Evolutionary conservation across 176 grass and related monocot species (phyloP).

Genomic region (Phragmites australis): DNA sequence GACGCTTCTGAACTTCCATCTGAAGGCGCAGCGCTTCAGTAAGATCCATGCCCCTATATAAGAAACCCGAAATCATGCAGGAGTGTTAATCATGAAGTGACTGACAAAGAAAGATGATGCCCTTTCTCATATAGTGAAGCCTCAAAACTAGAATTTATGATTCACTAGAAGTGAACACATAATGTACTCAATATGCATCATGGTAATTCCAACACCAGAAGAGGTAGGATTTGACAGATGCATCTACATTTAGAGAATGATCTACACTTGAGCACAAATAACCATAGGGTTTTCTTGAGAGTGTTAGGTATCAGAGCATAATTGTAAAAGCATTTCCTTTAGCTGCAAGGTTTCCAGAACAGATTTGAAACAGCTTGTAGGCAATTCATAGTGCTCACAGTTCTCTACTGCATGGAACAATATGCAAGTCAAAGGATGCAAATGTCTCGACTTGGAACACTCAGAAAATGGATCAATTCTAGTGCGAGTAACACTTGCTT

Average conservation of each 20-base stretch:
- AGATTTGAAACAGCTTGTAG: background rate
- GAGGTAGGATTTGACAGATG: constrained; percentile 7
- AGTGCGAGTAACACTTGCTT: background rate
- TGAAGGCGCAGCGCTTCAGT: constrained; percentile 90
- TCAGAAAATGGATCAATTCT: background rate
- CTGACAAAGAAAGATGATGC: background rate
- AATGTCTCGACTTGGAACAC: background rate
- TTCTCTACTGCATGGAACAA: background rate
- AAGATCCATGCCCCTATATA: constrained; percentile 82
- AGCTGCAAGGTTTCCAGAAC: background rate
- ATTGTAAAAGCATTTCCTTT: background rate
- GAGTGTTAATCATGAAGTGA: constrained; percentile 4
- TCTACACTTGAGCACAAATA: constrained; percentile 4
- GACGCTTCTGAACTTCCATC: constrained; percentile 95
- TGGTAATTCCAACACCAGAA: constrained; percentile 11
- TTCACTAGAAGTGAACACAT: constrained; percentile 17
- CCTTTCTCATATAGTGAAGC: constrained; percentile 5
- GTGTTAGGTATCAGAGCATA: background rate
- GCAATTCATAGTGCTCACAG: background rate
- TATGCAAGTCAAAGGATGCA: background rate
- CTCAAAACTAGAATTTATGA: constrained; percentile 3
- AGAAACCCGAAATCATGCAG: constrained; percentile 32
- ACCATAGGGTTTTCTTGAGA: background rate
- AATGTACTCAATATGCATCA: constrained; percentile 8
- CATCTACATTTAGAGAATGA: constrained; percentile 12